A percentile compares a stretch with the other conserved stretches of the same genome.
Evolutionary conservation across 768 basidiomycete genomes (phyloP).

Genomic region (Suillus fuscotomentosus): DNA sequence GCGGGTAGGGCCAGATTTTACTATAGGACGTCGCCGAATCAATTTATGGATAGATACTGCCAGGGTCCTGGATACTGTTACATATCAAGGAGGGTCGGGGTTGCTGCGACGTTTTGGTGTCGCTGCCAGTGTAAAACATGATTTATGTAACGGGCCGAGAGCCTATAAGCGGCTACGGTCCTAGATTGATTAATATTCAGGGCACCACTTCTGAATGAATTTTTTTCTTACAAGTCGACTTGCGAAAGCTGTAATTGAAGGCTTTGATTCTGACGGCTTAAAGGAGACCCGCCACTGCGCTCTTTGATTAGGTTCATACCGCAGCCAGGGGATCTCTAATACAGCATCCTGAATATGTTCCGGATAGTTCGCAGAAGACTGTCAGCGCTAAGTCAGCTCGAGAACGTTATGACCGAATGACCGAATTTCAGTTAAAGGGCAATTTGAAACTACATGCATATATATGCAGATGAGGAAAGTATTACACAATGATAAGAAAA

Average conservation of each 20-base stretch:
- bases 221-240: not conserved
- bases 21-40: not conserved
- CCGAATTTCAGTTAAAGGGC: not conserved
- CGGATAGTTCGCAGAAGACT: not conserved
- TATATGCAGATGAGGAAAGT: not conserved
- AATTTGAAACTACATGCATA: not conserved
- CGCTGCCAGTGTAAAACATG: not conserved
- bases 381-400: not conserved
- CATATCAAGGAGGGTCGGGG: not conserved
- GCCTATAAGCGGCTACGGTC: not conserved
- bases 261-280: not conserved
- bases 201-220: not conserved
- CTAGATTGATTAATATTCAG: not conserved
- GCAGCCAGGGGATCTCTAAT: not conserved
- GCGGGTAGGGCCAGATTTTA: too few species aligned
- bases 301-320: not conserved
- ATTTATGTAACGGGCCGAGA: not conserved
- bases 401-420: not conserved
- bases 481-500: not conserved
- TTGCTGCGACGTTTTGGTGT: not conserved
- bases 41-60: not conserved
- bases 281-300: not conserved
- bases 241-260: not conserved
- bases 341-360: not conserved
- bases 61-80: not conserved